These are phyloP conservation scores for Linum trigynum DNA, from an alignment of 345 rosid species.

Conservation along the genomic window DNA sequence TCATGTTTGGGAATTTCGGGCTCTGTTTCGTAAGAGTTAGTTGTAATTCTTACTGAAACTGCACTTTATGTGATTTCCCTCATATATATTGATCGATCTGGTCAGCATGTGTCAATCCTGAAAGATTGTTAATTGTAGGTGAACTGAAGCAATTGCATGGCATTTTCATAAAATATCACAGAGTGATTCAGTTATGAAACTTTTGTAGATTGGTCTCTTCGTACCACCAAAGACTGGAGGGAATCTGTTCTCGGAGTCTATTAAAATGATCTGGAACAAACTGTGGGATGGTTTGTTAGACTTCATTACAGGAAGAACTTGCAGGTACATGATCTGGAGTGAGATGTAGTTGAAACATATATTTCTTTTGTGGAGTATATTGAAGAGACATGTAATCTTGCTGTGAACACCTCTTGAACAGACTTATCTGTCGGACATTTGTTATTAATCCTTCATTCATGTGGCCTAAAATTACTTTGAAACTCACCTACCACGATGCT, in stretches of 20 bases:
- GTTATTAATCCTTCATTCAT: not conserved
- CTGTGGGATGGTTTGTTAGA: slow-evolving; percentile 58
- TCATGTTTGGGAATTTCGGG: no score
- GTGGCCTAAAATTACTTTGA: no score
- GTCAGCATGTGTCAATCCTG: not conserved
- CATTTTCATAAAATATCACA: not conserved
- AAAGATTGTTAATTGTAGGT: not conserved
- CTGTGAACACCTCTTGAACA: not conserved
- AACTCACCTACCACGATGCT: no score
- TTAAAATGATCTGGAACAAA: slow-evolving; percentile 41
- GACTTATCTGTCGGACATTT: not conserved
- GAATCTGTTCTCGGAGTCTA: slow-evolving; percentile 61
- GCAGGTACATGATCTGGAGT: slow-evolving; percentile 46
- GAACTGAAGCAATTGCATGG: not conserved
- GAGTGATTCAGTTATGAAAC: slow-evolving; percentile 7
- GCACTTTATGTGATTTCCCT: not conserved
- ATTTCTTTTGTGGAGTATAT: not conserved
- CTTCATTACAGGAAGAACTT: slow-evolving; percentile 66
- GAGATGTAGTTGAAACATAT: not conserved
- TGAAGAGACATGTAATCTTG: not conserved
- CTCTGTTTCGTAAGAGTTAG: no score
- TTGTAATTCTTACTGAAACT: not conserved
- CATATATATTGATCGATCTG: not conserved
- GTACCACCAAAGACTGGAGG: slow-evolving; percentile 45
- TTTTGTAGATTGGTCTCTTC: slow-evolving; percentile 59